Conservation (phyloP, 768 basidiomycete genomes). For the Tulasnella sp. region DNA sequence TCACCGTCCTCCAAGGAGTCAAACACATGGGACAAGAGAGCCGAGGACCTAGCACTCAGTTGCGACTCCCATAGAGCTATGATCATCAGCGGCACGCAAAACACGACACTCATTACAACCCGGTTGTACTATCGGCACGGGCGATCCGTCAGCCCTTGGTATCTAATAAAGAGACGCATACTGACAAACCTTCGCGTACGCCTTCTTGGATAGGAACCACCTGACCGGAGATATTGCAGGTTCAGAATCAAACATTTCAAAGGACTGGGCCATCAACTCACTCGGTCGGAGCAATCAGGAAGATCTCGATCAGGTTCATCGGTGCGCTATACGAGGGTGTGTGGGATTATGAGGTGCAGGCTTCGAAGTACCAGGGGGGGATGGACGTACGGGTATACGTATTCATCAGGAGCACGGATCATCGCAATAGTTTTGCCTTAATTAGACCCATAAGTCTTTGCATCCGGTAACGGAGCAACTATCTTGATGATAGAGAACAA, state of each 20-base stretch:
- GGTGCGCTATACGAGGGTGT: constrained; percentile 67
- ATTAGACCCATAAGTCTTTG: not conserved
- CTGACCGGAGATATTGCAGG: constrained; percentile 15
- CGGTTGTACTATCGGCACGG: constrained; percentile 50
- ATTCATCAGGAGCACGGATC: constrained; percentile 76
- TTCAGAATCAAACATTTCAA: not conserved
- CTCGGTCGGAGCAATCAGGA: constrained; percentile 81
- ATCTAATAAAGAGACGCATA: constrained; percentile 13
- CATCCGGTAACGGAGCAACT: not conserved
- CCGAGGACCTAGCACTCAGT: constrained; percentile 36
- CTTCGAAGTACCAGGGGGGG: not conserved
- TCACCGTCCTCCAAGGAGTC: constrained; percentile 44
- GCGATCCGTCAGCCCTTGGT: constrained; percentile 10
- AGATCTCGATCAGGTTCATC: constrained; percentile 75
- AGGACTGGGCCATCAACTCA: constrained; percentile 31
- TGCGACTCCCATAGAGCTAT: constrained; percentile 71
- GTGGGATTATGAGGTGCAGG: constrained; percentile 25
- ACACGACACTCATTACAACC: constrained; percentile 63
- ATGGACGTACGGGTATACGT: constrained; percentile 9
- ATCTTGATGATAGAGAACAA: not conserved
- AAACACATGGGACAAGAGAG: constrained; percentile 64
- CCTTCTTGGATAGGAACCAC: constrained; percentile 33
- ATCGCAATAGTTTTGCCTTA: constrained; percentile 31
- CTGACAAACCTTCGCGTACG: constrained; percentile 46
- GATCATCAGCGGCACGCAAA: constrained; percentile 62